Percentiles rank a stretch among this genome's conserved stretches.
phyloP scores from a whole-genome alignment of 2,329 filamentous ascomycete species.

The Aureobasidium sp. region DNA sequence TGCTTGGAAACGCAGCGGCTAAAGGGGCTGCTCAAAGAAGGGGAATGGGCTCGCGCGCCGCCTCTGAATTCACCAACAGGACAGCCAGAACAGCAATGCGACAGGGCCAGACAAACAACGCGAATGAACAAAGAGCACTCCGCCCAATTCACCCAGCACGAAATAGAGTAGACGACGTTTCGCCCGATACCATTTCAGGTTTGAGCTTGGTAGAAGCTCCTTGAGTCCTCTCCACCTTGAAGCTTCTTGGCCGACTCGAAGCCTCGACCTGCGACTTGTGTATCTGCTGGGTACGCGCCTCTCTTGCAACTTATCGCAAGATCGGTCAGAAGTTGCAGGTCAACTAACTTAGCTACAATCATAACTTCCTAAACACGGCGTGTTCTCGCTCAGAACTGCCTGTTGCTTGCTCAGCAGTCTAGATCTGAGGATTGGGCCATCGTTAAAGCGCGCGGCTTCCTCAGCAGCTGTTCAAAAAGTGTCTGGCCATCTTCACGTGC shows the following conservation, averaged over 20 bases:
- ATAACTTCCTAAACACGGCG: neutral
- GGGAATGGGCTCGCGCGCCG: neutral
- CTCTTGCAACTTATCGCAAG: neutral
- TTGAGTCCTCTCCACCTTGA: neutral
- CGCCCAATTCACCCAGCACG: neutral
- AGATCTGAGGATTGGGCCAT: neutral
- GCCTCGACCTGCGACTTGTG: neutral
- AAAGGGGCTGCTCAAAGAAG: neutral
- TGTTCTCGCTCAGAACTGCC: neutral
- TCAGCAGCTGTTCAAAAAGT: neutral
- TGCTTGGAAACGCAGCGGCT: neutral
- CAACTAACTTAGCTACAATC: neutral
- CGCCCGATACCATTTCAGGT: neutral
- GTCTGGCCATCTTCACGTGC: neutral
- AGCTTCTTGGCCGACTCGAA: neutral
- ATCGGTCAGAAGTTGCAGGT: neutral
- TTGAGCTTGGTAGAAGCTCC: neutral
- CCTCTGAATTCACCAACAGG: neutral
- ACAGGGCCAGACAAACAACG: neutral
- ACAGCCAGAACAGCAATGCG: neutral
- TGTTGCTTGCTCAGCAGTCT: neutral
- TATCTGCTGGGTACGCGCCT: neutral
- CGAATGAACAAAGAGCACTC: neutral
- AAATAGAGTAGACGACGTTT: neutral
- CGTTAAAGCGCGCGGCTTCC: neutral